These are phyloP conservation scores for Lichtheimia ornata DNA, from an alignment of 371 early-diverging fungal genomes.

Conservation along the genomic window DNA sequence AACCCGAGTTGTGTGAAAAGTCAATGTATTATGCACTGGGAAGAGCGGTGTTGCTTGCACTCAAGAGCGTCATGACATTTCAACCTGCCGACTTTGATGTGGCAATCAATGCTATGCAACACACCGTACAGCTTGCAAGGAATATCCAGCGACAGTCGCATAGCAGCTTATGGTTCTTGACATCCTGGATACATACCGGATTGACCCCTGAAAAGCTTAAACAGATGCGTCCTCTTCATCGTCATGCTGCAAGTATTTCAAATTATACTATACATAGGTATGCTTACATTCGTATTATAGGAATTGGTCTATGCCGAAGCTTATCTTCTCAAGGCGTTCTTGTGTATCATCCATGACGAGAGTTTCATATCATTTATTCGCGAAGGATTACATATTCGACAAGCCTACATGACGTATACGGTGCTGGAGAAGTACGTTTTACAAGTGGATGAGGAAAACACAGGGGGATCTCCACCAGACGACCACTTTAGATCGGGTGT, in stretches of 20 bases:
- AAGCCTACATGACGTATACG: conserved; percentile 58
- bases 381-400: conserved; percentile 67
- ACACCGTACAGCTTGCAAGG: conserved; percentile 50
- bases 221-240: conserved; percentile 56
- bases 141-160: conserved; percentile 44
- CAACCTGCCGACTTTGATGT: conserved; percentile 54
- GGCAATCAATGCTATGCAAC: conserved; percentile 52
- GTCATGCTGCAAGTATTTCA: conserved; percentile 55
- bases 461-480: conserved; percentile 34
- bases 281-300: conserved; percentile 4
- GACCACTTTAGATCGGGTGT: conserved; percentile 70
- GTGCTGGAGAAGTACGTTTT: conserved; percentile 53
- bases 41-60: conserved; percentile 52
- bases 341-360: conserved; percentile 63
- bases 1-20: conserved; percentile 31
- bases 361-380: conserved; percentile 65
- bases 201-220: conserved; percentile 33
- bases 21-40: conserved; percentile 67
- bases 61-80: conserved; percentile 73
- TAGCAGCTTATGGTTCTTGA: conserved; percentile 19
- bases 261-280: too few species aligned
- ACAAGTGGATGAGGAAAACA: conserved; percentile 25
- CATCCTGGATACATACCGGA: conserved; percentile 23
- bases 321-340: conserved; percentile 59
- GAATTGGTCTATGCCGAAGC: conserved; percentile 75